phyloP scores from a whole-genome alignment of 164 flowering plant genomes.

The Tinospora cordifolia region DNA sequence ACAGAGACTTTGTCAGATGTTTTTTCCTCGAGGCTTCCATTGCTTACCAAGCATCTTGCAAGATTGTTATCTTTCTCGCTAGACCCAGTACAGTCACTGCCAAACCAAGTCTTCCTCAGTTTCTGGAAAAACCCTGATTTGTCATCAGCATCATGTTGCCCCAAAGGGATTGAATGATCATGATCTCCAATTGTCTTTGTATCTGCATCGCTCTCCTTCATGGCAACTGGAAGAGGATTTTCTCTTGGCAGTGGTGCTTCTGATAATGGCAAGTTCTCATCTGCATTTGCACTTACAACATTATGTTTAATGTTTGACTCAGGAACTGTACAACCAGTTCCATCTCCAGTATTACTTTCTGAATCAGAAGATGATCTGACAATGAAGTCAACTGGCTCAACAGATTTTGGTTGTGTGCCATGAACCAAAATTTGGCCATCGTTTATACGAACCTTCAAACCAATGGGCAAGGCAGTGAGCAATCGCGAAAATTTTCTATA shows the following conservation, averaged over 20 bases:
- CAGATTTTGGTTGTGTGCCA: constrained; percentile 20
- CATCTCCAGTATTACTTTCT: constrained; percentile 8
- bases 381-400: constrained; percentile 22
- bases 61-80: not conserved
- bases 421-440: constrained; percentile 40
- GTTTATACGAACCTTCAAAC: constrained; percentile 32
- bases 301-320: constrained; percentile 14
- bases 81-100: constrained; percentile 11
- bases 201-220: constrained; percentile 12
- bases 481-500: constrained; percentile 60
- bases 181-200: constrained; percentile 1
- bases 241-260: constrained; percentile 8
- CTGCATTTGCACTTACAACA: constrained; percentile 8
- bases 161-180: constrained; percentile 5
- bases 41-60: constrained; percentile 7
- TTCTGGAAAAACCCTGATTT: constrained; percentile 32
- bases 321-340: not conserved
- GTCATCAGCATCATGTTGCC: constrained; percentile 20
- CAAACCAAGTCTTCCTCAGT: constrained; percentile 41
- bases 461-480: constrained; percentile 50
- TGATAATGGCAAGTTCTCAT: constrained; percentile 13
- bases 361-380: constrained; percentile 11
- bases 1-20: constrained; percentile 10
- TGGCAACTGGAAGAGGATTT: constrained; percentile 5
- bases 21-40: constrained; percentile 11